phyloP scores from a whole-genome alignment of 1,284 basidiomycete species.

The Apiotrichum gracile region DNA sequence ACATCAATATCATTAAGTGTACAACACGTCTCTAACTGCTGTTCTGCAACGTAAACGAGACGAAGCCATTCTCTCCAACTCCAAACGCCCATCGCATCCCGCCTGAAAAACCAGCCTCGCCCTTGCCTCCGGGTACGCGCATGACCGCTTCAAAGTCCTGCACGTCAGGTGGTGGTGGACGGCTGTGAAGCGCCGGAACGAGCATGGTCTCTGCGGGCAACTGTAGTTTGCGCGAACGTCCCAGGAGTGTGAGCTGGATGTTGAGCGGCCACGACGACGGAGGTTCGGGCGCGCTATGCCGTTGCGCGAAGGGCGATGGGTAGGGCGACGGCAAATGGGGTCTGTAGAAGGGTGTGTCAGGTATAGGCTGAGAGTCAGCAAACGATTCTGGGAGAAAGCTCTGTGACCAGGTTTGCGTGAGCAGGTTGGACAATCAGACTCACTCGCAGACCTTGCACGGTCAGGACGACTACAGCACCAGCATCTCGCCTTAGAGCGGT shows the following conservation, averaged over 20 bases:
- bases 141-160: constrained; percentile 27
- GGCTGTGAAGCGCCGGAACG: constrained; percentile 27
- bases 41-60: constrained; percentile 9
- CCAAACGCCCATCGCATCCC: constrained; percentile 28
- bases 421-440: constrained; percentile 1
- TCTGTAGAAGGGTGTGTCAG: constrained; percentile 24
- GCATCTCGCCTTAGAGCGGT: constrained; percentile 30
- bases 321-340: constrained; percentile 40
- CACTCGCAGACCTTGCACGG: constrained; percentile 39
- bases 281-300: background rate
- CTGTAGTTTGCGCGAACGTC: constrained; percentile 24
- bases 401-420: background rate
- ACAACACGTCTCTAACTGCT: background rate
- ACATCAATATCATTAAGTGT: background rate
- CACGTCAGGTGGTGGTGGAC: constrained; percentile 6
- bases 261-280: constrained; percentile 27
- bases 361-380: background rate
- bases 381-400: background rate
- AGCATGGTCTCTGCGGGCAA: constrained; percentile 34
- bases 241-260: constrained; percentile 31
- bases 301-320: constrained; percentile 25
- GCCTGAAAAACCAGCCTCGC: constrained; percentile 10
- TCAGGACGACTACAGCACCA: constrained; percentile 35
- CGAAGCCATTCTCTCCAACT: constrained; percentile 28
- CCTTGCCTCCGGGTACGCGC: constrained; percentile 20